Base-by-base conservation (phyloP, 306 rosid genomes). In the Quercus dentata region DNA sequence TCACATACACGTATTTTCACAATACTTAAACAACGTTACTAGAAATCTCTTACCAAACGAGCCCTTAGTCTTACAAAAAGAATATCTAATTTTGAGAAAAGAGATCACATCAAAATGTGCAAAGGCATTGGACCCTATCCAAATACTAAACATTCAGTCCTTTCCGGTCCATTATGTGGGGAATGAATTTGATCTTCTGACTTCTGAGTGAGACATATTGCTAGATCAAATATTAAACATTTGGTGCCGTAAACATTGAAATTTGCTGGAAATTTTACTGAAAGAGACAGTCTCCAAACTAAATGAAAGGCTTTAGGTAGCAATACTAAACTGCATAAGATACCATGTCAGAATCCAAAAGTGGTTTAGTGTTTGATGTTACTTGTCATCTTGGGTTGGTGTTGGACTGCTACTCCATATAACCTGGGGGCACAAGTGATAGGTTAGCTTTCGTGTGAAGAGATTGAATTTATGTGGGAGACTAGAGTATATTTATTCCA, bases 301-400 rank as follows among this genome's bases (percentile, higher is more conserved):
- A 38, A 38, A 38, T 71, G 94, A 86, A 85, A 84, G 79, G 82
- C 88, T 58, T 86, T 82, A 85, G 85, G 82, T 73, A 81, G 85
- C 85, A 86, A 77, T 69, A 88, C 77, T 87, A 73, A 85, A 73
- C 79, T 84, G 81, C 56, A 74, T 87, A 84, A 70, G 84, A 52
- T 84, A 79, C 86, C 88, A 57, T 81, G 88, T 61, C 83, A 51
- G 35, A 84, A 80, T 89, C 82, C 92, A 76, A 86, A 83, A 83
- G 97, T 87, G 71, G 63, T 81, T 92, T 97, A 73, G 92, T 92
- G 74, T 92, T 76, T 90, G 97, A 94, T 75, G 98, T 94, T 84
- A 94, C 97, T 70, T 86, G 88, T 77, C 88, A 88, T 83, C 91
- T 94, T 78, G 98, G 97, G 74, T 85, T 94, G 41, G 41, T 35